Percentiles rank a stretch among this genome's conserved stretches.
Conservation (phyloP, 306 rosid genomes). For the Casuarina equisetifolia region DNA sequence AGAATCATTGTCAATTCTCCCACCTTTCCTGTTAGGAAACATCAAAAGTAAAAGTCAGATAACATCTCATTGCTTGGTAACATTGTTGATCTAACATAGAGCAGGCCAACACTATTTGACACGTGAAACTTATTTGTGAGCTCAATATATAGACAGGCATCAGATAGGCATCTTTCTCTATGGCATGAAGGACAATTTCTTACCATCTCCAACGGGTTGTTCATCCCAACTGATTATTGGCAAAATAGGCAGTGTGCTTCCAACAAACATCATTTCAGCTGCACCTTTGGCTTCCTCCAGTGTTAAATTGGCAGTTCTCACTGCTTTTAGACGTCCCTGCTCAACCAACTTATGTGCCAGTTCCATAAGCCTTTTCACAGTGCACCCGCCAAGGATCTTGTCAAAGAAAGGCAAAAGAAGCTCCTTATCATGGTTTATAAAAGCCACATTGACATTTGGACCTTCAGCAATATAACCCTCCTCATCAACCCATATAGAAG, state of each 20-base stretch:
- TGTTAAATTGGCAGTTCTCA: conserved; percentile 41
- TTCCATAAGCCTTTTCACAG: conserved; percentile 74
- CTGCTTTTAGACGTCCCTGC: conserved; percentile 53
- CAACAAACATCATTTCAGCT: conserved; percentile 89
- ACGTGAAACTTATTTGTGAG: neutral
- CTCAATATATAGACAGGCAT: neutral
- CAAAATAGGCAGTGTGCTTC: conserved; percentile 85
- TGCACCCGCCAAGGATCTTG: conserved; percentile 70
- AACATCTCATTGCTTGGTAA: neutral
- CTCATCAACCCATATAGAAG: conserved; percentile 86
- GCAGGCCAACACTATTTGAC: neutral
- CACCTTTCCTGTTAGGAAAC: conserved; percentile 52
- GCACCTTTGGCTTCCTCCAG: conserved; percentile 66
- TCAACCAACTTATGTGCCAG: conserved; percentile 70
- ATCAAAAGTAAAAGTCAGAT: neutral
- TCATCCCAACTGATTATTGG: conserved; percentile 87
- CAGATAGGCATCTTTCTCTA: neutral
- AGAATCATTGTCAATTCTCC: conserved; percentile 83
- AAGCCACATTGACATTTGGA: conserved; percentile 92
- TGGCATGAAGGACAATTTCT: neutral
- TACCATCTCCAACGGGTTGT: conserved; percentile 77
- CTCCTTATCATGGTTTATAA: conserved; percentile 74
- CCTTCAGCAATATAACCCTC: conserved; percentile 89
- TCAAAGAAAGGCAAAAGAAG: conserved; percentile 74
- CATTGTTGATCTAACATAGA: neutral